These are phyloP conservation scores for Rutstroemia sp. DNA, from an alignment of 2,329 filamentous ascomycete species.

Conservation along the genomic window DNA sequence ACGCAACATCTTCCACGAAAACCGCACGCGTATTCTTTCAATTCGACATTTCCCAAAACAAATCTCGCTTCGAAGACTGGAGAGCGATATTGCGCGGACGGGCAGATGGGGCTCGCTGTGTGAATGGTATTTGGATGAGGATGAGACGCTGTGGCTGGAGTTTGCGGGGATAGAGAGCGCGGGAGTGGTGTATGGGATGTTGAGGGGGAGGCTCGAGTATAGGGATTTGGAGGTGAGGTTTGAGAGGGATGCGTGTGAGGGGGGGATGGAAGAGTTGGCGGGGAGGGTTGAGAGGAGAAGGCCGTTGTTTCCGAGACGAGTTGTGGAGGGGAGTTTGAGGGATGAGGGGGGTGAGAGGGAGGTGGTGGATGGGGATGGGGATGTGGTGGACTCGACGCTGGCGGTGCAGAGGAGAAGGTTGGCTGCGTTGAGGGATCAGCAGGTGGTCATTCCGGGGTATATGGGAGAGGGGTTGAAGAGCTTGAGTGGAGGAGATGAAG, in stretches of 20 bases:
- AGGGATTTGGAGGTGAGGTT: conserved; percentile 11
- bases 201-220: conserved; percentile 13
- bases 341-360: not conserved
- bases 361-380: not conserved
- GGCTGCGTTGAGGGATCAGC: conserved; percentile 12
- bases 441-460: conserved; percentile 16
- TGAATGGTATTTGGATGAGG: conserved; percentile 19
- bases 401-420: conserved; percentile 8
- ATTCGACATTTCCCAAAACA: conserved; percentile 13
- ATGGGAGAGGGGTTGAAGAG: conserved; percentile 10
- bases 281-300: not conserved
- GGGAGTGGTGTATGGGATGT: conserved; percentile 12
- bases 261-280: conserved; percentile 18
- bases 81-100: conserved; percentile 8
- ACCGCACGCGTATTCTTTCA: conserved; percentile 14
- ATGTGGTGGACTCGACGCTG: not conserved
- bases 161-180: conserved; percentile 20
- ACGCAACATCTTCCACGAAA: not conserved
- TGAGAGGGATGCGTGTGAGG: conserved; percentile 22
- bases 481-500: too few species aligned
- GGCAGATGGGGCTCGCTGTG: conserved; percentile 12
- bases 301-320: not conserved
- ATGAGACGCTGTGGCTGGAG: conserved; percentile 17
- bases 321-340: not conserved
- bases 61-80: conserved; percentile 9